phyloP scores from a whole-genome alignment of 164 flowering plant genomes.

The Macadamia integrifolia region DNA sequence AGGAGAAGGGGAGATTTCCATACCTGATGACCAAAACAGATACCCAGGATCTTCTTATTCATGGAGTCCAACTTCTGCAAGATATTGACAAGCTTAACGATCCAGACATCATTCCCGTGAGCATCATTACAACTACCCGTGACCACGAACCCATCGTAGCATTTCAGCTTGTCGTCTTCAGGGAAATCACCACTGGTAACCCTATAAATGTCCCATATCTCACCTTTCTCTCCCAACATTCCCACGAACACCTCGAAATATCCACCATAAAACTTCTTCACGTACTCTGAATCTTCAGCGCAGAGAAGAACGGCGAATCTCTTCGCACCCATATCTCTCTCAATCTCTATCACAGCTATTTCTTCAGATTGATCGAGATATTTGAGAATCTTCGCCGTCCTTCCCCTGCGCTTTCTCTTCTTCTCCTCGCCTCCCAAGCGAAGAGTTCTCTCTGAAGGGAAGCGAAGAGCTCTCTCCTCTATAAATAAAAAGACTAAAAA shows the following conservation, averaged over 20 bases:
- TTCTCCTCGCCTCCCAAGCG: background rate
- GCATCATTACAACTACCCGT: slow-evolving; percentile 88
- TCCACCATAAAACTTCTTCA: slow-evolving; percentile 75
- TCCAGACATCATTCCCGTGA: slow-evolving; percentile 68
- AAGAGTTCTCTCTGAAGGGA: too few species aligned
- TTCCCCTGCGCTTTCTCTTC: background rate
- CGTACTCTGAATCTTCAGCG: slow-evolving; percentile 80
- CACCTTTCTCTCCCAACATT: slow-evolving; percentile 74
- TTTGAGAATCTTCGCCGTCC: background rate
- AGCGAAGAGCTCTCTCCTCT: too few species aligned
- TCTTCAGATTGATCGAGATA: background rate
- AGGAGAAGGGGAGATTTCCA: background rate
- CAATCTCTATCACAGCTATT: too few species aligned
- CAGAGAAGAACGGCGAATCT: slow-evolving; percentile 66
- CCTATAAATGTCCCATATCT: slow-evolving; percentile 57
- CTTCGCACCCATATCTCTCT: slow-evolving; percentile 22
- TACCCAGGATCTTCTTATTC: slow-evolving; percentile 57
- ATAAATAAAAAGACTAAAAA: too few species aligned
- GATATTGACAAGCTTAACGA: slow-evolving; percentile 43
- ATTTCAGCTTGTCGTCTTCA: slow-evolving; percentile 42
- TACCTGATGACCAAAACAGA: slow-evolving; percentile 82
- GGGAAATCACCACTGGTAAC: slow-evolving; percentile 67
- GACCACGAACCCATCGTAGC: slow-evolving; percentile 74
- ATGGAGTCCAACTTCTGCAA: slow-evolving; percentile 42
- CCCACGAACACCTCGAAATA: slow-evolving; percentile 60